A percentile compares a stretch with the other conserved stretches of the same genome.
Conservation (phyloP, 2,329 filamentous ascomycete genomes). For the Aureobasidium subglaciale region DNA sequence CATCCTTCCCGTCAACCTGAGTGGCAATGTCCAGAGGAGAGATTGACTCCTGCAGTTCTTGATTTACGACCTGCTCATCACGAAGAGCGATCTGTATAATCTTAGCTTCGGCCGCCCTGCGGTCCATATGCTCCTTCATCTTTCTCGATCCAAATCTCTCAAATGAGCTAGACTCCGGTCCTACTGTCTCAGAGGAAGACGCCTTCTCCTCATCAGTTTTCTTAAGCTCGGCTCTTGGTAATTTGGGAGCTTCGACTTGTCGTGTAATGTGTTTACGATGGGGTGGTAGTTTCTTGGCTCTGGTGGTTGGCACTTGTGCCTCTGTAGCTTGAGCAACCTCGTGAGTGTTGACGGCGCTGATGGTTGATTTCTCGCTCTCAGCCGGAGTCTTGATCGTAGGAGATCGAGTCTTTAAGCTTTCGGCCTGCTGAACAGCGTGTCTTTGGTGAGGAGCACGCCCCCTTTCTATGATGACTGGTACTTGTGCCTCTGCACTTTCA, state of each 20-base stretch:
- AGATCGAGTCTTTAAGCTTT: background rate
- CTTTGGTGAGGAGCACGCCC: background rate
- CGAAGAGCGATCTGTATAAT: too few species aligned
- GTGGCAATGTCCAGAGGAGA: background rate
- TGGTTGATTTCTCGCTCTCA: background rate
- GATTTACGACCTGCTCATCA: too few species aligned
- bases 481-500: too few species aligned
- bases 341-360: background rate
- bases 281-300: background rate
- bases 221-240: background rate
- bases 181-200: too few species aligned
- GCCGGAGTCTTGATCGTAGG: too few species aligned
- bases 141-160: too few species aligned
- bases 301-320: background rate
- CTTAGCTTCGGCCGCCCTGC: too few species aligned
- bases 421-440: background rate
- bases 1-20: too few species aligned
- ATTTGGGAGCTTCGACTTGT: conserved; percentile 17
- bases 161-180: too few species aligned
- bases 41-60: background rate
- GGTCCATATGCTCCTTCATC: too few species aligned
- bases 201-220: background rate
- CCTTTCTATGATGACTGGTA: too few species aligned
- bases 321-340: background rate
- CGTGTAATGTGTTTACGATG: conserved; percentile 9